Conservation (phyloP, 208 protist genomes). For the Acanthamoeba castellanii region DNA sequence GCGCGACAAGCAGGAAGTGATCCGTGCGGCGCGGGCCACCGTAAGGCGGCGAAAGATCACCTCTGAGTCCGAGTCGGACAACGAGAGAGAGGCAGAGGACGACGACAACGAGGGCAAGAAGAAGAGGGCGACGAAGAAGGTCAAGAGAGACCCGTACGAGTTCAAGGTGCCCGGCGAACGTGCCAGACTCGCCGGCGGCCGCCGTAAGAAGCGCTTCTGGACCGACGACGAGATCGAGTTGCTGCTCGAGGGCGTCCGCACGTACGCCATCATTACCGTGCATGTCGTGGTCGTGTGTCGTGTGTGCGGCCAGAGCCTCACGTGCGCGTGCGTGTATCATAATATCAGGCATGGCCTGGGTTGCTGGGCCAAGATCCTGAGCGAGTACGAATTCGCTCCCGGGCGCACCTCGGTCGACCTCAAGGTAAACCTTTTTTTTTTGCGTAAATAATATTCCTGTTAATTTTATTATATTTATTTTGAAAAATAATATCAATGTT, state of each 20-base stretch:
- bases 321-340: neutral
- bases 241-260: constrained; percentile 17
- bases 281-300: too few relatives aligned
- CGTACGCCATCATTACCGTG: neutral
- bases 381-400: neutral
- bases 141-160: neutral
- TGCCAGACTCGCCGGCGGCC: neutral
- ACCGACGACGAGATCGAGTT: neutral
- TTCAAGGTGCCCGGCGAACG: neutral
- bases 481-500: neutral
- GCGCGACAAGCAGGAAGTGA: neutral
- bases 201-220: neutral
- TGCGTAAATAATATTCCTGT: neutral
- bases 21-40: too few relatives aligned
- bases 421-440: neutral
- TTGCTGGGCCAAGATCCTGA: constrained; percentile 25
- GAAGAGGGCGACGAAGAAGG: neutral
- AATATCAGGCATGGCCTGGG: neutral
- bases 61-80: neutral
- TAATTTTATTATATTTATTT: neutral
- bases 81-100: neutral
- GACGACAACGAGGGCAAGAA: neutral
- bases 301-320: too few relatives aligned
- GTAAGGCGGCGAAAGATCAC: too few relatives aligned
- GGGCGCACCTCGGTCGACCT: constrained; percentile 44